Evolutionary conservation across 495 filamentous ascomycete species (phyloP), one percentile per base, ranked within the genome.

Genomic region (Aspergillus cavernicola): DNA sequence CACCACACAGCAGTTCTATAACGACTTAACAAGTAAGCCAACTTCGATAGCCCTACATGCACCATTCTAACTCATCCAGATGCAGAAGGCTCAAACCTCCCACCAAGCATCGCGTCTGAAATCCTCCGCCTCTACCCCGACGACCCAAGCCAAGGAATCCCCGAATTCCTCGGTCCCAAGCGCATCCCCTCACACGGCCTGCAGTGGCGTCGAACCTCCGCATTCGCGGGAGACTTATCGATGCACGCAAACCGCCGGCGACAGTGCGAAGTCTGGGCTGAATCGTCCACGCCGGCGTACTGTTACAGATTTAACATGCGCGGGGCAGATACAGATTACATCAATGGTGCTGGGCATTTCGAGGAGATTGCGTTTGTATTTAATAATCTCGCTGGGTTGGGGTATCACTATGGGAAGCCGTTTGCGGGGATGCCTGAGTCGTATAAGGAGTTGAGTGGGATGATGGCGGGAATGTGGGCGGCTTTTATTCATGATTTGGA

Each of bases 251-350:
- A 76, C 23, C 76, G 81, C 3, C 75, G 84, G 9, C 69, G 72
- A 26, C 77, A 79, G 24, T 81, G 78, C 53, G 66, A 81, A 53
- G 62, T 73, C 0, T 85, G 80, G 76, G 60, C 76, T 11, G 66
- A 64, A 7, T 58, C 60, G 13, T 66, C 61, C 0, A 63, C 77
- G 1, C 60, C 71, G 10, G 81, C 82, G 7, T 86, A 81, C 69
- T 80, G 80, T 64, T 86, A 82, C 65, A 80, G 80, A 8, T 86
- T 85, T 66, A 80, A 85, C 59, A 73, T 76, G 29, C 68, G 69
- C 33, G 62, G 71, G 0, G 69, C 63, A 26, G 72, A 76, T 45
- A 53, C 68, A 0, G 59, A 71, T 2, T 53, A 56, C 8, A 41
- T 66, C 1, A 53, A 59, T 5, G 77, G 79, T 6, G 76, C 71